Base-by-base conservation (phyloP, 148 eudicot species). In the Rhododendron simsii region DNA sequence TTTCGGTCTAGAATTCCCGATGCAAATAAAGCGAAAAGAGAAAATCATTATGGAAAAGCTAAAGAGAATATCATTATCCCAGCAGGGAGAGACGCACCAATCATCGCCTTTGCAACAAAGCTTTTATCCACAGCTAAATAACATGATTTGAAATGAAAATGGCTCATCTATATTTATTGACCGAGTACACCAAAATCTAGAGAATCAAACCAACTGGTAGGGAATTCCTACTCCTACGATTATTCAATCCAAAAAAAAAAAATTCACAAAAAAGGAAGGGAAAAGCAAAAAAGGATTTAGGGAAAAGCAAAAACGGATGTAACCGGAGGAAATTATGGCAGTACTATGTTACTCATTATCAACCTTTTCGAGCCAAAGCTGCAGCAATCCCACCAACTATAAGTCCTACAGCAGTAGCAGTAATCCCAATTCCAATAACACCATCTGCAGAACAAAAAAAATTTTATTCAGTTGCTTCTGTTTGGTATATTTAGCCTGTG, bases 361-460 rank as follows among this genome's bases (percentile, higher is more conserved):
- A 86, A 14, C 86, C 89, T 84, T 85, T 93, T 48, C 95, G 92
- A 81, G 93, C 89, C 87, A 95, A 89, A 80, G 97, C 97, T 48
- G 98, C 95, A 83, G 97, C 98, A 73, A 96, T 92, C 21, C 99
- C 99, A 86, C 96, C 99, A 83, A 89, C 96, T 35, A 96, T 69
- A 76, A 96, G 92, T 86, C 97, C 97, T 67, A 95, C 95, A 63
- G 94, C 95, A 88, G 99, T 95, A 33, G 98, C 98, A 81, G 98
- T 90, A 69, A 96, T 92, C 87, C 97, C 99, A 39, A 95, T 92
- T 80, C 97, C 98, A 84, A 96, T 93, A 55, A 93, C 94, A 80
- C 99, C 99, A 87, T 96, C 99, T 96, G 93, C 87, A 90, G 37
- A 53, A 45, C 78, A 21, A 50, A 84, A 45, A 83, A 3, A 77